phyloP scores from a whole-genome alignment of 768 basidiomycete species.

The Symmetrospora coprosmae region DNA sequence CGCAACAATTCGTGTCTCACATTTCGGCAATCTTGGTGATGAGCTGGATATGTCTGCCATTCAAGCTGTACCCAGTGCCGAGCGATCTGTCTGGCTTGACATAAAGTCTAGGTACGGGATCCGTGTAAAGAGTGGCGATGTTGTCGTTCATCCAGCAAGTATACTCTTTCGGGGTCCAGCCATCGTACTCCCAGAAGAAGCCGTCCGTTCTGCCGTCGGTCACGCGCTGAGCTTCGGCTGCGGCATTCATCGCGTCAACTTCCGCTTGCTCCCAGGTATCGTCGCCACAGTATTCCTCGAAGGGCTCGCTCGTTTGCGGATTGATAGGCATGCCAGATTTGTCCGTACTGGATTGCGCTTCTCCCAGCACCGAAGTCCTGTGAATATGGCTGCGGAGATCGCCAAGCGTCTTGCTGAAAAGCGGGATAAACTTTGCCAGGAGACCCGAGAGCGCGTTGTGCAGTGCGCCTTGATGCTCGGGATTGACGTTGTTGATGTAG shows the following conservation, averaged over 20 bases:
- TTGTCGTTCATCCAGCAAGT: neutral
- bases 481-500: constrained; percentile 48
- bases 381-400: constrained; percentile 24
- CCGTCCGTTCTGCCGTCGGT: too few species aligned
- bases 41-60: constrained; percentile 29
- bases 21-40: constrained; percentile 37
- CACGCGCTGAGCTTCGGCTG: too few species aligned
- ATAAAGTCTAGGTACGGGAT: neutral
- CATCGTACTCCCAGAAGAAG: too few species aligned
- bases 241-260: too few species aligned
- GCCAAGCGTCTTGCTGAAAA: neutral
- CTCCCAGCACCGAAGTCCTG: neutral
- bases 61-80: neutral
- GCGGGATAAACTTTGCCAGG: neutral
- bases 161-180: too few species aligned
- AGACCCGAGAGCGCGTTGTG: neutral
- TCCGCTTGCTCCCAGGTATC: too few species aligned
- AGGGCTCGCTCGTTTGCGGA: neutral
- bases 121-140: neutral
- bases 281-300: too few species aligned
- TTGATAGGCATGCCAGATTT: neutral
- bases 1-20: neutral
- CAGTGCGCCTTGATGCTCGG: constrained; percentile 26
- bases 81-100: neutral
- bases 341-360: neutral